A percentile compares a stretch with the other conserved stretches of the same genome.
Evolutionary conservation across 2,329 filamentous ascomycete genomes (phyloP).

Genomic region (Diaporthe longicolla): DNA sequence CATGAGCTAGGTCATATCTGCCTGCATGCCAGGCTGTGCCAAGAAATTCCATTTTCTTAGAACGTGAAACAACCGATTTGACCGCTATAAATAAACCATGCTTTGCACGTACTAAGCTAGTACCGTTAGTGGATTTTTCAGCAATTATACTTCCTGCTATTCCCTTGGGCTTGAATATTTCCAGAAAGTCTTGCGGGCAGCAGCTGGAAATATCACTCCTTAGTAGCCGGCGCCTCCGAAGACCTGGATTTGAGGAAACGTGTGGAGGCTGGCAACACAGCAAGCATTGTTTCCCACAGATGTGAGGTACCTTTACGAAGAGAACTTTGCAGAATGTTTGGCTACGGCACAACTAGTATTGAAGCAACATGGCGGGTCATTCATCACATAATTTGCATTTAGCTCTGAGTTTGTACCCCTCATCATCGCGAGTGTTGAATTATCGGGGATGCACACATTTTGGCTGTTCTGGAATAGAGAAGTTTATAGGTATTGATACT

Average conservation of each 20-base stretch:
- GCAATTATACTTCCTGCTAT: neutral
- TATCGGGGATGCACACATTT: neutral
- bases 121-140: neutral
- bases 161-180: neutral
- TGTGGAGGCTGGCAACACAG: neutral
- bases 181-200: neutral
- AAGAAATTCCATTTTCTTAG: neutral
- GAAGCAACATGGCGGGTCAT: neutral
- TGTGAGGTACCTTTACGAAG: neutral
- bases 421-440: neutral
- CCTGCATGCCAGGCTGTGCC: neutral
- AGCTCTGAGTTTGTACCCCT: neutral
- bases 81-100: neutral
- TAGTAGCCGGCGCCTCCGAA: neutral
- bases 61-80: neutral
- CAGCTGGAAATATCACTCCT: neutral
- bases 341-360: neutral
- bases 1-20: neutral
- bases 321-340: conserved; percentile 2
- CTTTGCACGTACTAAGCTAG: neutral
- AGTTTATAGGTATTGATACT: neutral
- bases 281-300: neutral
- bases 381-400: neutral
- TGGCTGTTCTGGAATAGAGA: neutral
- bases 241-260: no score